A percentile compares a stretch with the other conserved stretches of the same genome.
phyloP scores from a whole-genome alignment of 208 protist genomes.

The Angomonas desouzai region DNA sequence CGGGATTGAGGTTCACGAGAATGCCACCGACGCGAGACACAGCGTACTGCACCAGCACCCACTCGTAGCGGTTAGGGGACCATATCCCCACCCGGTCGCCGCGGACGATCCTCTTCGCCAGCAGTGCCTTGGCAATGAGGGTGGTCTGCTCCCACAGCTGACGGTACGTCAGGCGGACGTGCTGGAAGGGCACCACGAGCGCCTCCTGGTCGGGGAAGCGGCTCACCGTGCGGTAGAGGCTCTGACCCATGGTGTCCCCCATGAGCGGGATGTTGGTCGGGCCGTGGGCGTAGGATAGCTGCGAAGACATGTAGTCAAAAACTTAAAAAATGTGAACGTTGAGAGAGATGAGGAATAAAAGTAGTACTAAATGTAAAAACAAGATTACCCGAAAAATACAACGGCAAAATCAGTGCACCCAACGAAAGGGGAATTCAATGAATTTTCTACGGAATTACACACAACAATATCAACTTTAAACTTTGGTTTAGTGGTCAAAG shows the following conservation, averaged over 20 bases:
- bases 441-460: no score
- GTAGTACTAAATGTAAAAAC: no score
- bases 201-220: neutral
- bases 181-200: neutral
- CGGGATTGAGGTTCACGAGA: neutral
- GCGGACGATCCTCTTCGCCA: neutral
- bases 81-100: slow-evolving; percentile 3
- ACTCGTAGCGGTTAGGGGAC: slow-evolving; percentile 4
- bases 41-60: slow-evolving; percentile 6
- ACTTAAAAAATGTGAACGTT: neutral
- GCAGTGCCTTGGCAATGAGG: neutral
- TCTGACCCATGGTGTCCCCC: neutral
- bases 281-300: neutral
- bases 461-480: no score
- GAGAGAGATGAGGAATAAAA: no score
- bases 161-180: neutral
- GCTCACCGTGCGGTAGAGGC: neutral
- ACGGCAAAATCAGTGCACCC: no score
- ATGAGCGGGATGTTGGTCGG: neutral
- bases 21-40: neutral
- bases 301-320: neutral
- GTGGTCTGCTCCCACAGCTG: slow-evolving; percentile 9
- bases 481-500: no score
- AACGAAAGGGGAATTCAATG: neutral
- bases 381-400: no score